Base-by-base conservation (phyloP, 164 flowering plant species). In the Litsea cubeba region DNA sequence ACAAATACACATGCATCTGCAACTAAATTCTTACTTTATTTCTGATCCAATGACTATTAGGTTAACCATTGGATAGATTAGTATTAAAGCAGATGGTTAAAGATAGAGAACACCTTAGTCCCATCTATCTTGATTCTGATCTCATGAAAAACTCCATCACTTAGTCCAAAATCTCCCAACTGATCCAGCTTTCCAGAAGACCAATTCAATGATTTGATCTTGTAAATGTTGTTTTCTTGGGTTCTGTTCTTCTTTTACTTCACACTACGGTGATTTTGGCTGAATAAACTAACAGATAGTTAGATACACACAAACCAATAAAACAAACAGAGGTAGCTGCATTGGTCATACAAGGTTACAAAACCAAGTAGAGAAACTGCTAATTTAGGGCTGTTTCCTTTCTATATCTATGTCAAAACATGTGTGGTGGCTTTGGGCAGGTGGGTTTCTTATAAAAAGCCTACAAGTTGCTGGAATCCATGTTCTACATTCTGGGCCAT, bases 401-500 rank as follows among this genome's bases (percentile, higher is more conserved):
- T 40, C 46, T 40, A 18, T 20, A 11, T 26, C 17, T 24, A 14
- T 24, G 49, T 17, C 12, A 69, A 64, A 8, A 49, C n/a, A 49
- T 69, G 75, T 54, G 66, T 63, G 49, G 71, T 65, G 57, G 26
- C 15, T 64, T 64, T 23, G 67, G 67, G 28, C 17, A 64, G 15
- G 28, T 64, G 26, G 67, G 15, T 23, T 25, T 70, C 50, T 75
- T 26, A 26, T 50, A 23, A 77, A 68, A 25, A 69, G 46, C 40
- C 40, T 46, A 28, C 77, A 11, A 26, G 62, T 71, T 71, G 68
- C 70, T 62, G 72, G 74, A 72, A 70, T 70, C 62, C 78, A 72
- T 73, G 77, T 74, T 78, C 72, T 68, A 32, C 72, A n/a, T 67
- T 58, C 70, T 65, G 69, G 46, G 24, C 49, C 50, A 35, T 71